Conservation (phyloP, 805 yeast genomes). For the Ogataea nakhonphanomensis region DNA sequence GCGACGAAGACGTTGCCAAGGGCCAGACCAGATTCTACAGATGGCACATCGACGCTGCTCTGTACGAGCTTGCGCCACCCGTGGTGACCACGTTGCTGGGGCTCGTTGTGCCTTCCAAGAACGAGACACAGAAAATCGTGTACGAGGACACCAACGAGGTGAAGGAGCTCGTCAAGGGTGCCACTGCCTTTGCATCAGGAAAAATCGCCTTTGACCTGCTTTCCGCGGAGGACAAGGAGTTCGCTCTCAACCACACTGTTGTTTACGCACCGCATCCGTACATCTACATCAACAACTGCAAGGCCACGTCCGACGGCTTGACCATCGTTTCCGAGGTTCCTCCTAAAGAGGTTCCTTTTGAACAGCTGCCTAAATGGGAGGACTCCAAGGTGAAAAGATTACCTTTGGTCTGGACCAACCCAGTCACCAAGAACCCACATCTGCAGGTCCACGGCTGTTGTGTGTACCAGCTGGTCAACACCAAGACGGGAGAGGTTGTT, state of each 20-base stretch:
- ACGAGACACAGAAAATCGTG: conserved; percentile 58
- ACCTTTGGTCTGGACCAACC: conserved; percentile 92
- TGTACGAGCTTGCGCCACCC: conserved; percentile 84
- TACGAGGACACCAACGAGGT: conserved; percentile 67
- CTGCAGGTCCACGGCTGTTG: conserved; percentile 89
- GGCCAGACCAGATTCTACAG: conserved; percentile 80
- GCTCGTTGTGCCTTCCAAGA: conserved; percentile 68
- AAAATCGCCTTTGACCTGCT: conserved; percentile 67
- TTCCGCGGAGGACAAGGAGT: conserved; percentile 65
- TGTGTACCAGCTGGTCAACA: conserved; percentile 57
- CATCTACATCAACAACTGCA: conserved; percentile 75
- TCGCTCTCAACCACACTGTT: conserved; percentile 74
- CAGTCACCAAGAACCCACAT: conserved; percentile 77
- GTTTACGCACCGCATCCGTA: conserved; percentile 93
- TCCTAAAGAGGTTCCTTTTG: conserved; percentile 63
- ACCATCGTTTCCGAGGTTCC: conserved; percentile 70
- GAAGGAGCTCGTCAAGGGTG: conserved; percentile 72
- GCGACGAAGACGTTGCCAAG: conserved; percentile 57
- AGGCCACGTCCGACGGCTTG: conserved; percentile 81
- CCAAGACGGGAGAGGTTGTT: conserved; percentile 54
- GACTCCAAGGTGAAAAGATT: conserved; percentile 68
- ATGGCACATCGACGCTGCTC: conserved; percentile 93
- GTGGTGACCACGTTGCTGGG: conserved; percentile 82
- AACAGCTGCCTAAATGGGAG: conserved; percentile 81
- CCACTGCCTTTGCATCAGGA: conserved; percentile 89